Base-by-base conservation (phyloP, 1,139 yeast species). In the Dujonia santamariae region DNA sequence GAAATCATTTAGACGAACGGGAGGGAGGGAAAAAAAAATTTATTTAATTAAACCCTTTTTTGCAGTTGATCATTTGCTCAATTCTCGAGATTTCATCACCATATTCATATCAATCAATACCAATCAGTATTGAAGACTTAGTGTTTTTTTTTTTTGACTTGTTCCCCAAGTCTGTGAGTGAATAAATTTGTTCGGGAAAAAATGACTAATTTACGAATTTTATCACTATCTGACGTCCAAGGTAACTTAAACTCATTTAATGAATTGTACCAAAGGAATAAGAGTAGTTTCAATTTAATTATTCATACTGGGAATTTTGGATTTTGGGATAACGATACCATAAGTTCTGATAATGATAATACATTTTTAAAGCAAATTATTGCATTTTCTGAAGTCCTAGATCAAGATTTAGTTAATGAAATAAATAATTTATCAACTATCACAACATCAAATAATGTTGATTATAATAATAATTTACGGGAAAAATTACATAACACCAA, bases 271-370 rank as follows among this genome's bases (percentile, higher is more conserved):
- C 38, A 49, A 8, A 39, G 42, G 11, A 50, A 54, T 27, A 28
- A 35, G 11, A 33, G 25, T 14, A 38, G 28, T 6, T 39, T 54
- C 11, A 58, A 57, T 42, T 28, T 70, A 19, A 71, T 85, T 22
- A 63, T 85, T 12, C 94, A 84, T 51, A 80, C 88, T 2, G 94
- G 94, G 12, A 82, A 81, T 45, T 84, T 85, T 59, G 95, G 95
- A 12, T 82, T 85, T 51, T 78, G 85, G 61, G 84, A 82, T 48
- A 58, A 59, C 24, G 72, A 70, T 13, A 76, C 85, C 24, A 66
- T 82, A n/a, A 45, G 45, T 15, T 61, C 57, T 8, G 63, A 73
- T 41, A 75, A 80, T 36, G 80, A 76, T 41, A 68, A 74, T 37
- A 64, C 68, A 15, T 76, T 74, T 45, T 50, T 76, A 32, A 72